Evolutionary conservation across 805 yeast species (phyloP), one percentile per base, ranked within the genome.

Genomic region (Ogataea allantospora): DNA sequence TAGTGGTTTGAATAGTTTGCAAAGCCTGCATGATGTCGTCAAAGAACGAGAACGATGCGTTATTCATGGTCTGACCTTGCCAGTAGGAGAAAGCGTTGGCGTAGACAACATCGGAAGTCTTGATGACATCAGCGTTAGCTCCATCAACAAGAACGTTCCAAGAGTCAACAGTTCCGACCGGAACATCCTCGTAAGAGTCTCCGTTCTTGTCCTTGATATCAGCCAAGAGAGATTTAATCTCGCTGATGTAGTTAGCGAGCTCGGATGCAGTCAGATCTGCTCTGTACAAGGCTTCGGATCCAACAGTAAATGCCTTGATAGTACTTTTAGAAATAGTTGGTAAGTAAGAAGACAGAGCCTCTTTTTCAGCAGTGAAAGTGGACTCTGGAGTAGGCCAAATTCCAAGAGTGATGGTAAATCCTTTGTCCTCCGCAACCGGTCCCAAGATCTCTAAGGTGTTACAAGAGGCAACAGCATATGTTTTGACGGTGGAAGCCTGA

Each of bases 21-120:
- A 91, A 70, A 50, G 97, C 96, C 75, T 91, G 97, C 96, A 89
- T 88, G 65, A 91, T 87, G 65, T 91, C 97, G 63, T 89, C 97
- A 51, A 88, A 77, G 83, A 89, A 91, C 2, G 96, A 88, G 75
- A 78, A 86, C 12, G 95, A 78, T 18, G 96, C 77, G 64, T 89
- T 89, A 33, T 64, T 58, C 76, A 74, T 75, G 51, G 88, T 75
- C 71, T 88, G 97, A 29, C 97, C 97, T 72, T 91, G 98, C 98
- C 98, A 91, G 81, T 89, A 91, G 7, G 97, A 86, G 77, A 91
- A 91, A 34, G 96, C 97, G 62, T 91, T 91, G 57, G 96, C 95
- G 63, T 82, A 84, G 45, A 88, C 79, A 55, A 87, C 71, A 63
- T 91, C 98, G 32, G 95, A 71, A 35, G 88, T 89, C 62, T 77